Conservation (phyloP, 2,329 filamentous ascomycete species). For the Aspergillus sp. region DNA sequence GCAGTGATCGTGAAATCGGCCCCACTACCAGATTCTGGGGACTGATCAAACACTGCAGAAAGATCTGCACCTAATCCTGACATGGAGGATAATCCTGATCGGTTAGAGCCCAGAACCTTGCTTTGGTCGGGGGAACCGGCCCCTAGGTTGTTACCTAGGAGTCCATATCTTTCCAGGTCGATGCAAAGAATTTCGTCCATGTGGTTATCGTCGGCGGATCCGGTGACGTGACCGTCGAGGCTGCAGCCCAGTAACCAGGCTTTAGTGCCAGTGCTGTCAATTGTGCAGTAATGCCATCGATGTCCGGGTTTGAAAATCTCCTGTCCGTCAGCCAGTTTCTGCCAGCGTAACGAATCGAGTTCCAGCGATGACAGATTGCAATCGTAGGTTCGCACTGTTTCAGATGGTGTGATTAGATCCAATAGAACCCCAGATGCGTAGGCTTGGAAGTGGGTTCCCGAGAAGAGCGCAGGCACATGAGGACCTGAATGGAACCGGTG, state of each 20-base stretch:
- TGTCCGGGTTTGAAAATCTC: constrained; percentile 92
- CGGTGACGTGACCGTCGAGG: constrained; percentile 61
- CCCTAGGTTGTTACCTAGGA: constrained; percentile 72
- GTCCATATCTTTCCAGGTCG: constrained; percentile 84
- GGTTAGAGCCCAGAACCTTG: constrained; percentile 49
- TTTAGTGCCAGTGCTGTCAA: constrained; percentile 92
- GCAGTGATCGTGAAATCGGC: constrained; percentile 91
- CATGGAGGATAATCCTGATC: constrained; percentile 47
- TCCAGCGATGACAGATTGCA: constrained; percentile 89
- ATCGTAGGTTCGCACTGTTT: constrained; percentile 78
- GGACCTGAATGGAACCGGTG: constrained; percentile 85
- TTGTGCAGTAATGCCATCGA: constrained; percentile 96
- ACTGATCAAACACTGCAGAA: constrained; percentile 78
- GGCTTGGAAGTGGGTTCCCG: constrained; percentile 90
- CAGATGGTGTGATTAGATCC: constrained; percentile 89
- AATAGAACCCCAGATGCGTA: constrained; percentile 90
- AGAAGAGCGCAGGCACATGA: constrained; percentile 80
- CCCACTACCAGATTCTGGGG: constrained; percentile 77
- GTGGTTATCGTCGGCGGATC: constrained; percentile 77
- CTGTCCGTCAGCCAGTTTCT: constrained; percentile 87
- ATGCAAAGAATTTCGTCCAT: constrained; percentile 92
- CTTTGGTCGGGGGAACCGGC: constrained; percentile 49
- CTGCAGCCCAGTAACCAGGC: constrained; percentile 95
- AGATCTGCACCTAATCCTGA: constrained; percentile 78
- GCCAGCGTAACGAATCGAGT: constrained; percentile 82